These are phyloP conservation scores for Phytophthora ramorum DNA, from an alignment of 352 stramenopile species.

Conservation along the genomic window DNA sequence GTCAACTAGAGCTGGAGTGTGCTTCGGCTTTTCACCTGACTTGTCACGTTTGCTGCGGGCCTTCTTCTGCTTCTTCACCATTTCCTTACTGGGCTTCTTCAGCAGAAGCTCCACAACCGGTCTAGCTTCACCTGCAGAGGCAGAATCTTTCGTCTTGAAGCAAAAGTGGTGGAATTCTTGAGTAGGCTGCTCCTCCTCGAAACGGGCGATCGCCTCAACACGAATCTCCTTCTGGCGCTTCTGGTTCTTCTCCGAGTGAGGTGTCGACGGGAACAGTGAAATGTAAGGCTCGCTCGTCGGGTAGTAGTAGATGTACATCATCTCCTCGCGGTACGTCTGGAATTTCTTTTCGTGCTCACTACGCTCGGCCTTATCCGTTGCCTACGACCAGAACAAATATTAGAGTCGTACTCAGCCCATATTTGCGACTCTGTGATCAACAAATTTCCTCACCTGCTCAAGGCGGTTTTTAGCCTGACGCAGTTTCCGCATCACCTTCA, in stretches of 20 bases:
- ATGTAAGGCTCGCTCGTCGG: conserved; percentile 76
- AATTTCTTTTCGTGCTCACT: conserved; percentile 46
- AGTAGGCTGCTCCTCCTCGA: conserved; percentile 59
- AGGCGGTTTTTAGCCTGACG: conserved; percentile 59
- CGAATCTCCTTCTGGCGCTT: conserved; percentile 58
- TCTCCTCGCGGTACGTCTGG: conserved; percentile 58
- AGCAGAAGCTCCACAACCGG: conserved; percentile 59
- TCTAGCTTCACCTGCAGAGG: conserved; percentile 9
- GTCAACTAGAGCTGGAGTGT: conserved; percentile 54
- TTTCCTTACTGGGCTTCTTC: conserved; percentile 74
- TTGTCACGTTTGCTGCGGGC: conserved; percentile 57
- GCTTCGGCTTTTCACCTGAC: conserved; percentile 38
- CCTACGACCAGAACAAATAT: conserved; percentile 26
- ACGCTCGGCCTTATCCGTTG: conserved; percentile 49
- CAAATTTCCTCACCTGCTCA: conserved; percentile 45
- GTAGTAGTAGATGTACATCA: conserved; percentile 90
- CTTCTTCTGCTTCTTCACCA: conserved; percentile 77
- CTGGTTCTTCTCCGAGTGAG: conserved; percentile 59
- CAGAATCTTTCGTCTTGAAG: conserved; percentile 46
- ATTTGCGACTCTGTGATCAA: not conserved
- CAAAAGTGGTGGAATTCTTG: conserved; percentile 83
- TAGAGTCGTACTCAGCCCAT: not conserved
- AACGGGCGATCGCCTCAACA: conserved; percentile 51
- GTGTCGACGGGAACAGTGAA: conserved; percentile 64
- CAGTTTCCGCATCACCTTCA: conserved; percentile 88